Percentiles rank a stretch among this genome's conserved stretches.
Evolutionary conservation across 225 moss, liverwort and hornwort species (phyloP).

Genomic region (Marchantia polymorpha): DNA sequence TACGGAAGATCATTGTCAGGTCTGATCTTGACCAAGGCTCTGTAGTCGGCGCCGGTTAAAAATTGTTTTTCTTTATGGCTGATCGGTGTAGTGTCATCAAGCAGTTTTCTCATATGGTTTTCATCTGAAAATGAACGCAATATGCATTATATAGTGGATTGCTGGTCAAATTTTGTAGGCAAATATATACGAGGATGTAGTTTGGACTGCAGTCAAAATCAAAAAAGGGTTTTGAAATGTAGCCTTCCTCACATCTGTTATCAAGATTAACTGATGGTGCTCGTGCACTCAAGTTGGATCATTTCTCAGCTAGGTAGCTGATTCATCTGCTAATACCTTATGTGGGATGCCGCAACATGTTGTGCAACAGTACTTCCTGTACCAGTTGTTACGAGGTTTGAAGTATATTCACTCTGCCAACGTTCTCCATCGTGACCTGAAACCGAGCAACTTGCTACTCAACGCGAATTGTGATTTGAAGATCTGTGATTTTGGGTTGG

Average conservation of each 20-base stretch:
- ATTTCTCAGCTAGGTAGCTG: not conserved
- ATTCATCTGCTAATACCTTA: not conserved
- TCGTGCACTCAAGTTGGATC: not conserved
- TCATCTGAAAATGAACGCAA: no score
- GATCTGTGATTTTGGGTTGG: constrained; percentile 53
- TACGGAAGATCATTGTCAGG: constrained; percentile 56
- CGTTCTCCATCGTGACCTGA: constrained; percentile 52
- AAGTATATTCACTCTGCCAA: constrained; percentile 55
- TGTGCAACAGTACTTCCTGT: constrained; percentile 47
- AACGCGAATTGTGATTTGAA: constrained; percentile 55
- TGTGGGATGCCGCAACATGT: not conserved
- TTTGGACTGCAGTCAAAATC: no score
- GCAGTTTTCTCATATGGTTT: no score
- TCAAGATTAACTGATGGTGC: no score
- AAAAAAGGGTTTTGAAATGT: no score
- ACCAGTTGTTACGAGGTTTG: constrained; percentile 48
- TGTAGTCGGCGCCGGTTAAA: not conserved
- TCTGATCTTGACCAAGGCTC: not conserved
- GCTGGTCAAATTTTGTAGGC: no score
- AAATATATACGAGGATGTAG: no score
- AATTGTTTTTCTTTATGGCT: no score
- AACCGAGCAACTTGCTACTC: constrained; percentile 48
- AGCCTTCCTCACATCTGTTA: no score
- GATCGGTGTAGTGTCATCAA: no score
- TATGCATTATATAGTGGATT: no score